Base-by-base conservation (phyloP, 768 basidiomycete genomes). In the Boletus fagicola region DNA sequence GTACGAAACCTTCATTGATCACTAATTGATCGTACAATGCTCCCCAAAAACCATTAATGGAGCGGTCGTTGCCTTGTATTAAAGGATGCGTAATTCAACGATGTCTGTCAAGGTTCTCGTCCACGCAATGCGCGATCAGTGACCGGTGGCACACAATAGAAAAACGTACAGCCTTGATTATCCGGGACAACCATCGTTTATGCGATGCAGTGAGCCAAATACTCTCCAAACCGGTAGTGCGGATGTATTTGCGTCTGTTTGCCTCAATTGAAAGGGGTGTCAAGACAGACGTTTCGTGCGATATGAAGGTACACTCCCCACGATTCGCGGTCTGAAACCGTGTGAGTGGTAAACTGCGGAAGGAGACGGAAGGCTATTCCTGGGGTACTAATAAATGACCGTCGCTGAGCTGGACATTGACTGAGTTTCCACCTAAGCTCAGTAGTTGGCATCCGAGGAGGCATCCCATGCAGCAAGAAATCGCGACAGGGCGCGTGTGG, bases 331-430 rank as follows among this genome's bases (percentile, higher is more conserved):
- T 40, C 13, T 16, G 7, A 40, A 44, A 22, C 31, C 53, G 57
- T 58, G 60, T 10, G 54, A 57, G 22, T 0, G 28, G 2, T n/a
- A 16, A 24, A 48, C 51, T 33, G 52, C 40, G 53, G 51, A 46
- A 40, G n/a, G 30, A 48, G 42, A 49, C 13, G 30, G 26, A 24
- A 35, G 54, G 63, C 64, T 35, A 55, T 60, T 43, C 33, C n/a
- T 26, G 38, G 56, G 11, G 12, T 20, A 30, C 42, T 22, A 11
- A 49, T 26, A 42, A 43, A 39, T 54, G 54, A 51, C 64, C 47
- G 57, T 49, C 52, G 54, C 59, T 64, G 62, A 58, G 54, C 49
- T 56, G 31, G 54, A 45, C 20, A 51, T 26, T 54, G 50, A 61
- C 64, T 49, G 22, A 20, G 57, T 58, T 66, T 59, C 53, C 51